phyloP scores from a whole-genome alignment of 2,329 filamentous ascomycete species.

The Colletotrichum sansevieriae region DNA sequence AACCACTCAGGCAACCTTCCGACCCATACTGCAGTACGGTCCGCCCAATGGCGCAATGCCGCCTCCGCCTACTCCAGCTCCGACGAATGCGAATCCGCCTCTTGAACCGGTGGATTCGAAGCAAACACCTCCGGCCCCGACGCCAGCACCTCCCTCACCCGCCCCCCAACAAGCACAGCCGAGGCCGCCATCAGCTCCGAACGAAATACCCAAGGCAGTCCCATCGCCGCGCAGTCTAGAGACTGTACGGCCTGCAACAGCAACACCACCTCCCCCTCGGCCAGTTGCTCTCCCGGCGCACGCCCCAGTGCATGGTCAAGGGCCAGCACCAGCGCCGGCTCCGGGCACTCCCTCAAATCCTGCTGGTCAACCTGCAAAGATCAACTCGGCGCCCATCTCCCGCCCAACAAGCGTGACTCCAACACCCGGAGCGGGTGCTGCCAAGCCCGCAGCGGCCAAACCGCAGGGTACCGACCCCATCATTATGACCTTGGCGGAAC shows the following conservation, averaged over 20 bases:
- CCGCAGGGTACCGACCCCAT: slow-evolving; percentile 64
- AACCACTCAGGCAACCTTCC: slow-evolving; percentile 48
- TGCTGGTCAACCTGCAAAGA: slow-evolving; percentile 32
- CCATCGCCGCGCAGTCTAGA: slow-evolving; percentile 13
- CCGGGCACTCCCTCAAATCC: slow-evolving; percentile 42
- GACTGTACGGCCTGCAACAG: slow-evolving; percentile 12
- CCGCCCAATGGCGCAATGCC: slow-evolving; percentile 74
- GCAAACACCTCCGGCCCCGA: slow-evolving; percentile 37
- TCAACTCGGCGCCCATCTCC: slow-evolving; percentile 45
- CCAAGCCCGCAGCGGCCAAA: slow-evolving; percentile 37
- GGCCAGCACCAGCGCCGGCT: slow-evolving; percentile 41
- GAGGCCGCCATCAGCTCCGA: slow-evolving; percentile 22
- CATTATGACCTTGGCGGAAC: slow-evolving; percentile 82
- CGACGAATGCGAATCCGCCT: slow-evolving; percentile 33
- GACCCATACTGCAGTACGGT: slow-evolving; percentile 75
- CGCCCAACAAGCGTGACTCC: slow-evolving; percentile 41
- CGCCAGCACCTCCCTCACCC: slow-evolving; percentile 30
- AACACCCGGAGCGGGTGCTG: slow-evolving; percentile 28
- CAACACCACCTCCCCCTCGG: slow-evolving; percentile 27
- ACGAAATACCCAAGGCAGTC: slow-evolving; percentile 8
- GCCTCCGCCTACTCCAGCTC: slow-evolving; percentile 52
- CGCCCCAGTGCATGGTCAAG: slow-evolving; percentile 39
- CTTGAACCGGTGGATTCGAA: slow-evolving; percentile 43
- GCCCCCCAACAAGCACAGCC: slow-evolving; percentile 23
- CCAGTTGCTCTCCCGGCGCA: slow-evolving; percentile 28